Conservation (phyloP, 1,139 yeast genomes). For the Chernovozyma aurita region DNA sequence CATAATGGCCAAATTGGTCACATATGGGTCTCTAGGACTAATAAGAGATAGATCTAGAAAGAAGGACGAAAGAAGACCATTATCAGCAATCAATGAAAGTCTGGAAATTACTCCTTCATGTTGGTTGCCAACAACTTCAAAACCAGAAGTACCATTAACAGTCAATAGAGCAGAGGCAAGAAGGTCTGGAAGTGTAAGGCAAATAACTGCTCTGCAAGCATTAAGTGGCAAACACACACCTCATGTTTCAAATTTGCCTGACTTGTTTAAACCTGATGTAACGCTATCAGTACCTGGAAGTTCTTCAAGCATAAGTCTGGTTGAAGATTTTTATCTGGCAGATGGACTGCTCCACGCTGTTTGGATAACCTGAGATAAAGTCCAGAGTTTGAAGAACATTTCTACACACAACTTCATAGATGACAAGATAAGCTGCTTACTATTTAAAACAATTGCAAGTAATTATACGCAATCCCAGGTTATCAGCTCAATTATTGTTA, state of each 20-base stretch:
- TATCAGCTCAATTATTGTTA: too few species aligned
- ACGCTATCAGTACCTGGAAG: neutral
- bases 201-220: conserved; percentile 7
- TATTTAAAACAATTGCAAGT: too few species aligned
- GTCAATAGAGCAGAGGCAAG: conserved; percentile 5
- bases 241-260: neutral
- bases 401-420: too few species aligned
- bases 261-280: conserved; percentile 3
- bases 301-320: conserved; percentile 4
- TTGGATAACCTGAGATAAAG: neutral
- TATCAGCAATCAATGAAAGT: neutral
- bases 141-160: conserved; percentile 1
- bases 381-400: too few species aligned
- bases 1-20: conserved; percentile 6
- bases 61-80: neutral
- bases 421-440: too few species aligned
- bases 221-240: neutral
- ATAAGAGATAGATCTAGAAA: conserved; percentile 4
- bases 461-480: too few species aligned
- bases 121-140: conserved; percentile 2
- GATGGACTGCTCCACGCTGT: conserved; percentile 4
- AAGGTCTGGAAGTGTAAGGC: conserved; percentile 4
- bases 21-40: conserved; percentile 6
- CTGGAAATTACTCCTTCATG: neutral
- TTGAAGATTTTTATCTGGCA: conserved; percentile 4